Evolutionary conservation across 352 stramenopile species (phyloP), one percentile per base, ranked within the genome.

Genomic region (Phytophthora brassicae): DNA sequence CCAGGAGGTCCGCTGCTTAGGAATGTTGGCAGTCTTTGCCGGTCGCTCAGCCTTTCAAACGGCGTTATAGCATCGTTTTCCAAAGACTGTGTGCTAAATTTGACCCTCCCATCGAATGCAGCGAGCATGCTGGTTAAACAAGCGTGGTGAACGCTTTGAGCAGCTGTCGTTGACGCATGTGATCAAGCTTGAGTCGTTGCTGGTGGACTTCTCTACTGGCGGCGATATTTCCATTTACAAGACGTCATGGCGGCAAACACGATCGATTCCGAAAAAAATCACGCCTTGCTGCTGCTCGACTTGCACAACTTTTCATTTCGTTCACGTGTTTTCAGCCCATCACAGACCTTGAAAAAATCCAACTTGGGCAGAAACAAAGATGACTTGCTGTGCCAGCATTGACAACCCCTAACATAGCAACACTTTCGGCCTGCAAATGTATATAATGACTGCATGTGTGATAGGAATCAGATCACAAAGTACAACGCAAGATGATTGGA

Each of bases 91-190:
- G 16, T 24, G 24, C 13, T 46, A 6, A 17, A 48, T 2, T 29
- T 1, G 33, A 31, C 12, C 6, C 17, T 17, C 8, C n/a, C 38
- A 31, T 24, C 50, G 17, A 49, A 58, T 8, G 11, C 38, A 31
- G 16, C 50, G n/a, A 58, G 49, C 24, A 57, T 57, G 24, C 49
- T 57, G 16, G 11, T 41, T 8, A 29, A 47, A 28, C 49, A 57
- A 39, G 49, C 38, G 17, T 31, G 29, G 12, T 43, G 19, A 43
- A 44, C 2, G 16, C 6, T 16, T 11, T 19, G 33, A 41, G 16
- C 33, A 17, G 33, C 12, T 41, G 12, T 16, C 33, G 16, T 41
- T 41, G 12, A 19, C 1, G 33, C 33, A 41, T 16, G 9, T 41
- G 12, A 41, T 16, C 33, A 17, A 2, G 33, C 1, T 11, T 16